Evolutionary conservation across 768 basidiomycete genomes (phyloP), one percentile per base, ranked within the genome.

Genomic region (Boletus rufocinnamomeus): DNA sequence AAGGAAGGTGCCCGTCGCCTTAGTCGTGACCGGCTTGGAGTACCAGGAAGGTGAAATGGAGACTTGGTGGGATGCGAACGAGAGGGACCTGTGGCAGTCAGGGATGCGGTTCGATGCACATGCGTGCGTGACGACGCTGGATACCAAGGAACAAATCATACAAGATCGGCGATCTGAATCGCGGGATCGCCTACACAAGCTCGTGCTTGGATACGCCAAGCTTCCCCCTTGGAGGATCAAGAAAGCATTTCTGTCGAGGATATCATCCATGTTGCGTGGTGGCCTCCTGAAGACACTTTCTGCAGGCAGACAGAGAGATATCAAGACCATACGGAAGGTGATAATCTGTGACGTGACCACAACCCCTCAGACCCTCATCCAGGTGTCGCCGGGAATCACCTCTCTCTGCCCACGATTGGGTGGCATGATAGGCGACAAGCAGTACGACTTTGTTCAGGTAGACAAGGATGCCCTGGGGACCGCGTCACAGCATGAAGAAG

Each of bases 21-120:
- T 77, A 6, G 74, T 73, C 9, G 63, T 76, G 8, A 78, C 75
- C 0, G 72, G 74, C 16, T 63, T 78, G 16, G 77, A 76, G 56
- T 43, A 68, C 25, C 58, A 71, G 16, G 9, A 32, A 2, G 50
- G 16, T 6, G 27, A n/a, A 11, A 71, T 72, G 69, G 66, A 71
- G 34, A 45, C 48, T 6, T 71, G 71, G 70, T 71, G 70, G 71
- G 14, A 13, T 4, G 30, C 27, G 25, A 77, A 77, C 50, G 53
- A 71, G 34, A 28, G 32, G 11, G 27, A n/a, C 0, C 73, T 78
- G 44, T 61, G 50, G 23, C 32, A 23, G 2, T 54, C 64, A 16
- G 64, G 64, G 2, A 78, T 78, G 63, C 17, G 45, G 23, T 75
- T 76, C 6, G 50, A 68, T 11, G 74, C 28, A 2, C 54, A 62